Conservation (phyloP, 805 yeast genomes). For the Yarrowia keelungensis region DNA sequence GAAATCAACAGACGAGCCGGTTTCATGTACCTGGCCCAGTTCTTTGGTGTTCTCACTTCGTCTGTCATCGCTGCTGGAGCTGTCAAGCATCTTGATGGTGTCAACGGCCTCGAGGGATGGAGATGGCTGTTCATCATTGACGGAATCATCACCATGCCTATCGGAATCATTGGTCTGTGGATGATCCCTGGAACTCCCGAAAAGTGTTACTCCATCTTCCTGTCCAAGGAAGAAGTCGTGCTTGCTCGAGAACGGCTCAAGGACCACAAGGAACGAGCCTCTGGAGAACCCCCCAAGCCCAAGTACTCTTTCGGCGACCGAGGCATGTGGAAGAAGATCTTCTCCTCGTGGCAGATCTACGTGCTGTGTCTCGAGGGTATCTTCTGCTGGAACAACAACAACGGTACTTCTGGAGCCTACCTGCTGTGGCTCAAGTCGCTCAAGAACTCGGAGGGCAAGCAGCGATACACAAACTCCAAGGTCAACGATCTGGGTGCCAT, state of each 20-base stretch:
- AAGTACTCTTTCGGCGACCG: conserved; percentile 50
- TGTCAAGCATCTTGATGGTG: conserved; percentile 56
- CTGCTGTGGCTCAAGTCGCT: conserved; percentile 66
- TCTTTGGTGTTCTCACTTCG: conserved; percentile 64
- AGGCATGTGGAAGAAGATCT: conserved; percentile 60
- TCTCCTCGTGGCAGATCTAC: conserved; percentile 66
- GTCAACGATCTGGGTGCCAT: conserved; percentile 60
- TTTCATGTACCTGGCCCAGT: conserved; percentile 65
- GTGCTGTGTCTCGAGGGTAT: conserved; percentile 62
- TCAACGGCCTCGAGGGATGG: conserved; percentile 66
- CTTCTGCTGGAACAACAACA: conserved; percentile 64
- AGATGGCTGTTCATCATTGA: conserved; percentile 75
- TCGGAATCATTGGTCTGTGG: conserved; percentile 63
- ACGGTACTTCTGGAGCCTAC: conserved; percentile 62
- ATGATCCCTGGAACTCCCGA: conserved; percentile 71
- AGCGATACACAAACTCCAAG: conserved; percentile 53
- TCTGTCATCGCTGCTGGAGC: conserved; percentile 69
- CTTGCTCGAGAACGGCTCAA: conserved; percentile 56
- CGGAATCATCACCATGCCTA: conserved; percentile 61
- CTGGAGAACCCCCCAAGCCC: conserved; percentile 39
- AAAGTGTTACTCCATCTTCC: conserved; percentile 58
- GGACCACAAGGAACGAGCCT: conserved; percentile 38
- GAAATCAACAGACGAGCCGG: conserved; percentile 68
- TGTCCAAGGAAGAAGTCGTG: conserved; percentile 63
- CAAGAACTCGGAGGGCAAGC: conserved; percentile 41